These are phyloP conservation scores for Erythrophleum ivorense DNA, from an alignment of 331 rosid species.

Conservation along the genomic window DNA sequence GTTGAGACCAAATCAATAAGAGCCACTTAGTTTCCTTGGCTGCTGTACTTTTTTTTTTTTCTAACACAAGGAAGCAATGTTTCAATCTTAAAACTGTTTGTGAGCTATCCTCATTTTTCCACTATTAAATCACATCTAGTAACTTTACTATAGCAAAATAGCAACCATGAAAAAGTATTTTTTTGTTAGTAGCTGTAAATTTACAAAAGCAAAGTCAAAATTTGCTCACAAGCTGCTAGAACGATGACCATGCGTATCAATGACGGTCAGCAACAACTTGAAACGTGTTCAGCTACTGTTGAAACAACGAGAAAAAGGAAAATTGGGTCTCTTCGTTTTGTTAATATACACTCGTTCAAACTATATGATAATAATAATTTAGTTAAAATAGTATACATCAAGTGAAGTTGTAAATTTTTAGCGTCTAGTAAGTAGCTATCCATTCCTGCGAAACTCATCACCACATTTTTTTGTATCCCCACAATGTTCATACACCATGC, in stretches of 20 bases:
- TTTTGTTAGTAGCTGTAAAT: background rate
- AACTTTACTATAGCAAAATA: background rate
- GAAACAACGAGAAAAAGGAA: background rate
- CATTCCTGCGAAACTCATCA: slow-evolving; percentile 10
- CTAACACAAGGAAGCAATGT: background rate
- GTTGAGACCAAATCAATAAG: background rate
- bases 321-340: background rate
- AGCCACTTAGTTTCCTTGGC: background rate
- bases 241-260: background rate
- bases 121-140: background rate
- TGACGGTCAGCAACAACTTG: slow-evolving; percentile 1
- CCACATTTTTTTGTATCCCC: background rate
- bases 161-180: background rate
- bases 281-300: background rate
- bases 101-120: slow-evolving; percentile 7
- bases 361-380: background rate
- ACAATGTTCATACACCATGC: background rate
- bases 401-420: background rate
- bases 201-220: background rate
- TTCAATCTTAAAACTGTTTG: background rate
- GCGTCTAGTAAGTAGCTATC: background rate
- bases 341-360: background rate
- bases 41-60: background rate
- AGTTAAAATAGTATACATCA: background rate
- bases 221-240: background rate